A percentile compares a stretch with the other conserved stretches of the same genome.
Evolutionary conservation across 305 asterid genomes (phyloP).

Genomic region (Fraxinus platypoda): DNA sequence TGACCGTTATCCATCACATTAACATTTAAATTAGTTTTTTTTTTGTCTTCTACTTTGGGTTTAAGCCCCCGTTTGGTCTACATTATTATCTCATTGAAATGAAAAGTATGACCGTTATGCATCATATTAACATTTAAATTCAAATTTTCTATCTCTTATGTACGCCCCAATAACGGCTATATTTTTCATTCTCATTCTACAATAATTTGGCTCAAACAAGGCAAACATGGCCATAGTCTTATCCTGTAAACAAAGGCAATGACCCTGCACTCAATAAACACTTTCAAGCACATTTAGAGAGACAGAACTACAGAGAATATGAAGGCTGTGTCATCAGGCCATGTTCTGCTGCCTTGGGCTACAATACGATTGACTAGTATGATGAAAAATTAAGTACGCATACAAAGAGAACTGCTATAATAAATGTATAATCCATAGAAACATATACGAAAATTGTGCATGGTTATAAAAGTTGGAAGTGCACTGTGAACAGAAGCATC

Average conservation of each 20-base stretch:
- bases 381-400: neutral
- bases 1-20: too few relatives aligned
- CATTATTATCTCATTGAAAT: too few relatives aligned
- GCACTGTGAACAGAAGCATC: slow-evolving; percentile 3
- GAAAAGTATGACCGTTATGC: too few relatives aligned
- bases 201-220: too few relatives aligned
- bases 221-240: too few relatives aligned
- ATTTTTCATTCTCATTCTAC: too few relatives aligned
- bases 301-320: neutral
- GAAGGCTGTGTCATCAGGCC: neutral
- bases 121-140: too few relatives aligned
- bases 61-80: too few relatives aligned
- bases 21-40: too few relatives aligned
- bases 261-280: neutral
- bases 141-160: too few relatives aligned
- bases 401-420: neutral
- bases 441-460: neutral
- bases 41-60: too few relatives aligned
- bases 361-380: neutral
- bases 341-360: neutral
- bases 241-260: neutral
- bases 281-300: neutral
- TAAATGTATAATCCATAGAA: neutral
- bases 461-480: slow-evolving; percentile 1
- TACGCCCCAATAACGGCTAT: too few relatives aligned